phyloP scores from a whole-genome alignment of 148 eudicot genomes.

The Camellia sinensis region DNA sequence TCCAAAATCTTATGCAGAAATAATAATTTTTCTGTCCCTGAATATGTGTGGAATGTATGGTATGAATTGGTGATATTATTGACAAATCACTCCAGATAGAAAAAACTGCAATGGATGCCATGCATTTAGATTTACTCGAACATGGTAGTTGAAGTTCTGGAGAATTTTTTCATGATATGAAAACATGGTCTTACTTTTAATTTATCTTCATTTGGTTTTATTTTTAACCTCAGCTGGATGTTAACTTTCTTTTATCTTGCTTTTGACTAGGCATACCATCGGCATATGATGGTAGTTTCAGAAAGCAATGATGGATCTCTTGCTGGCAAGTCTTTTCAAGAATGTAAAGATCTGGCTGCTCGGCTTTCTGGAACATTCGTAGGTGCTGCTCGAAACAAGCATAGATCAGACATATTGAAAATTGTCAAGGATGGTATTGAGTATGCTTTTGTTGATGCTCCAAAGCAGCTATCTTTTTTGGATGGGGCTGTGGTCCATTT shows the following conservation, averaged over 20 bases:
- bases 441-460: slow-evolving; percentile 70
- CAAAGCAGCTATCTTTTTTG: slow-evolving; percentile 68
- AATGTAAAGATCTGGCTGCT: slow-evolving; percentile 78
- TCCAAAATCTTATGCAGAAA: too few species aligned
- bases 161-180: slow-evolving; percentile 11
- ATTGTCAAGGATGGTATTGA: slow-evolving; percentile 73
- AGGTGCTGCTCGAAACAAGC: slow-evolving; percentile 75
- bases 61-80: background rate
- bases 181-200: background rate
- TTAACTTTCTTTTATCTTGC: slow-evolving; percentile 14
- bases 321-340: slow-evolving; percentile 52
- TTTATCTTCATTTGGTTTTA: slow-evolving; percentile 10
- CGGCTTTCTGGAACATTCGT: slow-evolving; percentile 68
- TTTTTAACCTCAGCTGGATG: slow-evolving; percentile 5
- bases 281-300: slow-evolving; percentile 45
- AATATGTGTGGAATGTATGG: background rate
- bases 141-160: background rate
- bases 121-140: background rate
- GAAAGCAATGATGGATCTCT: slow-evolving; percentile 39
- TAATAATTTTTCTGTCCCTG: too few species aligned
- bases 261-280: slow-evolving; percentile 60
- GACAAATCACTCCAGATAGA: background rate
- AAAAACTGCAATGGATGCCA: too few species aligned
- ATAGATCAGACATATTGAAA: slow-evolving; percentile 66
- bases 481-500: slow-evolving; percentile 68